Base-by-base conservation (phyloP, 805 yeast genomes). In the Candida qinlingensis region DNA sequence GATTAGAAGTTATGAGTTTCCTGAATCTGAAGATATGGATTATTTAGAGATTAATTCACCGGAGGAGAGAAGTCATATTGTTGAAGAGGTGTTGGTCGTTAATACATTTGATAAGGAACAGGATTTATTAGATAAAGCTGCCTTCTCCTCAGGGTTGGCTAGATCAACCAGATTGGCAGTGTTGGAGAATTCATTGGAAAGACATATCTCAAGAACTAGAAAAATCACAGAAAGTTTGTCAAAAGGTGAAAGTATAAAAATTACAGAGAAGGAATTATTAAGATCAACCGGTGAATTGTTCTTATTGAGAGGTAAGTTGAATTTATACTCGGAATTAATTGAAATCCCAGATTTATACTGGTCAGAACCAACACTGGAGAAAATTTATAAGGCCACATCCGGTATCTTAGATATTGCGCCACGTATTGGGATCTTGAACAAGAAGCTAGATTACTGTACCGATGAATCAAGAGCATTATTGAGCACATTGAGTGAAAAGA, bases 271-370 rank as follows among this genome's bases (percentile, higher is more conserved):
- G 2, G 89, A 87, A 37, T 81, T 85, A 4, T 66, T 89, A 44
- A 73, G 72, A 55, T 71, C 83, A 5, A 87, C 94, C 0, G 97
- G 97, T 0, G 72, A 82, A 47, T 69, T 91, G 26, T 78, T 91
- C 54, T 68, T 87, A 39, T 70, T 91, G 11, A 71, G 97, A 51
- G 96, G 96, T 1, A 85, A 85, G 55, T 73, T 91, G 55, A 91
- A 91, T 57, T 68, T 91, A 33, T 89, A 91, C 64, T 85, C 92
- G 8, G 96, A 90, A 59, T 73, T 91, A 50, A 87, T 88, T 31
- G 97, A 90, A 57, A 88, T 95, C 0, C 97, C 97, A 0, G 97
- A 91, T 63, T 67, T 89, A 39, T 91, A 90, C 65, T 91, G 97
- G 97, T 78, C 88, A 41, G 96, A 90, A 61, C 96, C 97, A 1